Base-by-base conservation (phyloP, 192 early-diverging fungal species). In the Geranomyces variabilis region DNA sequence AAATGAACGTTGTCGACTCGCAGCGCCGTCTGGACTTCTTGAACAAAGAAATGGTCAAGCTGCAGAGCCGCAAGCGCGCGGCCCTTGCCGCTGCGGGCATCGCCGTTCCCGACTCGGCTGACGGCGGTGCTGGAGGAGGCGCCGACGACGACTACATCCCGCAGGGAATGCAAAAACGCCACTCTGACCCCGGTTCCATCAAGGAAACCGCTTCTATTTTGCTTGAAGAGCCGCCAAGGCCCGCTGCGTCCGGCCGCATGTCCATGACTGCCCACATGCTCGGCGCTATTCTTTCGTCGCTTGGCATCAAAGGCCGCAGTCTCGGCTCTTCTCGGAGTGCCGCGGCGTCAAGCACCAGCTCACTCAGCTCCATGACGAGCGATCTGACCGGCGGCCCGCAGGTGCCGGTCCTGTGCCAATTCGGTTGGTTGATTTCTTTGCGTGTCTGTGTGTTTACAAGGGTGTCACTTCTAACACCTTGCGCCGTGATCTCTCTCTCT, bases 171-270 rank as follows among this genome's bases (percentile, higher is more conserved):
- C 66, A 59, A 14, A 70, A 64, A 30, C 67, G 67, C 9, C 34
- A 73, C 33, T 75, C 65, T 15, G 74, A 65, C 59, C 47, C 71
- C 26, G 78, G 70, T n/a, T 76, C 66, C n/a, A 36, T 59, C 47
- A 58, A 66, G 33, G 28, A 31, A 19, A 44, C 28, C 80, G 17
- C 58, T 19, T 60, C 58, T 8, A 49, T 77, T 70, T 74, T 90
- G 69, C 80, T 89, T 41, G 92, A 89, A 75, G 83, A 87, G 6
- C 77, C 90, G 75, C 88, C 87, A 7, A 84, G 77, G n/a, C 85
- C 88, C 49, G 89, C 90, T 79, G n/a, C n/a, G n/a, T n/a, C n/a
- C n/a, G 86, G 51, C 7, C 59, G 69, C 17, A 34, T 71, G 36
- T 76, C 75, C 21, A 53, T 76, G 63, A 71, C 75, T 9, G 69